These are phyloP conservation scores for Speleostelium caveatum DNA, from an alignment of 78 protist genomes.

Conservation along the genomic window DNA sequence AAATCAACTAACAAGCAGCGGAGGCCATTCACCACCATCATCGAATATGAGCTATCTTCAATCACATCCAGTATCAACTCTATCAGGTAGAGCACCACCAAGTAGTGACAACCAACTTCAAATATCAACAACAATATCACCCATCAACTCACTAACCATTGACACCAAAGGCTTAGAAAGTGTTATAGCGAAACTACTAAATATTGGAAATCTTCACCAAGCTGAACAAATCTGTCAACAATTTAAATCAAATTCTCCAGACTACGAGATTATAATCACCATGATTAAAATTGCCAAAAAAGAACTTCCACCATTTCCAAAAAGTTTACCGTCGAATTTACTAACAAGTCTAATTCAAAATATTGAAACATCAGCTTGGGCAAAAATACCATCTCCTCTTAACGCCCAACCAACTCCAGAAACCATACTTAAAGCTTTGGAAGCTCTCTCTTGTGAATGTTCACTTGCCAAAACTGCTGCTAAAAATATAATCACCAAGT, in stretches of 20 bases:
- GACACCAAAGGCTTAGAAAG: conserved; percentile 64
- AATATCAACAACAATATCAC: background rate
- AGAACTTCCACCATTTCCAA: conserved; percentile 33
- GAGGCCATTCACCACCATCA: too few species aligned
- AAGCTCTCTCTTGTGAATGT: conserved; percentile 13
- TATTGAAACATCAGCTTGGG: conserved; percentile 20
- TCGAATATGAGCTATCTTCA: background rate
- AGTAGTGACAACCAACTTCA: background rate
- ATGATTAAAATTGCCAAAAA: conserved; percentile 43
- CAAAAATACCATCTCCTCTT: background rate
- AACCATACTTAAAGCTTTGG: conserved; percentile 22
- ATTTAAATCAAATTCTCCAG: conserved; percentile 25
- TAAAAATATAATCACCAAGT: conserved; percentile 35
- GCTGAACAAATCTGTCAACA: conserved; percentile 60
- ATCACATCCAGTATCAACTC: conserved; percentile 1
- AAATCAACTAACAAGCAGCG: background rate
- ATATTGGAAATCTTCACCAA: conserved; percentile 14
- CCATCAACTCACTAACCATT: conserved; percentile 4
- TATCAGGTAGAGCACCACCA: background rate
- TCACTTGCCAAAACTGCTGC: conserved; percentile 37
- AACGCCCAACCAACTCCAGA: background rate
- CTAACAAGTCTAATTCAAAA: background rate
- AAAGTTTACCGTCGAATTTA: conserved; percentile 18
- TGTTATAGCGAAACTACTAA: conserved; percentile 58
- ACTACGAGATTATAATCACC: conserved; percentile 32